phyloP scores from a whole-genome alignment of 306 rosid species.

The Lathyrus tuberosus region DNA sequence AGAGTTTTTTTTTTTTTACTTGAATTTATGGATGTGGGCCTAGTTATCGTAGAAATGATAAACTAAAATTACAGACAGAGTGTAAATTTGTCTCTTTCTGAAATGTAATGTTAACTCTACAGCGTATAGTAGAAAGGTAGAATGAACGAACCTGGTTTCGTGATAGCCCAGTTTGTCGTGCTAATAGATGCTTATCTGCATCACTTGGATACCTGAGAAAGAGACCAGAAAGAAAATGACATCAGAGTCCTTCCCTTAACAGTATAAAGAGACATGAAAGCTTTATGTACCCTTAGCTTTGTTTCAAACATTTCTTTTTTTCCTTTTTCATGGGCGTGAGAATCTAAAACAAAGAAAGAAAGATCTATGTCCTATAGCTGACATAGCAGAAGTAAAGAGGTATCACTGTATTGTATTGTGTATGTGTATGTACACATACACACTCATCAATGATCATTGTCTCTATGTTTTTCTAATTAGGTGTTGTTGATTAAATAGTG shows the following conservation, averaged over 20 bases:
- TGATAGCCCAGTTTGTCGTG: conserved; percentile 90
- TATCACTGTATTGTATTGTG: conserved; percentile 30
- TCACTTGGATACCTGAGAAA: conserved; percentile 98
- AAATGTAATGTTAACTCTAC: not conserved
- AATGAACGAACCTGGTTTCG: conserved; percentile 77
- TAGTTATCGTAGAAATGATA: not conserved
- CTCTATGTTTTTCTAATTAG: not conserved
- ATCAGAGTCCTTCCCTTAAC: conserved; percentile 58
- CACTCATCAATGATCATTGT: not conserved
- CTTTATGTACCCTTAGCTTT: conserved; percentile 52
- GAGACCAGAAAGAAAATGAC: conserved; percentile 74
- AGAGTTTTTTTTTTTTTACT: conserved; percentile 17
- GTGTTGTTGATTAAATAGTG: too few relatives aligned
- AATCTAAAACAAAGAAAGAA: conserved; percentile 55
- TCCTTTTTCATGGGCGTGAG: conserved; percentile 73
- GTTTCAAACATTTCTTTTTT: conserved; percentile 25
- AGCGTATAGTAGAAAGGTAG: conserved; percentile 31
- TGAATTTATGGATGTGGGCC: conserved; percentile 38
- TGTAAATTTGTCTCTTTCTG: conserved; percentile 24
- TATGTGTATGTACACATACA: not conserved
- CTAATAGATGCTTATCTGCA: conserved; percentile 94
- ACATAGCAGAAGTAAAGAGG: conserved; percentile 43
- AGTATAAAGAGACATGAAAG: conserved; percentile 47
- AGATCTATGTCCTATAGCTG: conserved; percentile 48
- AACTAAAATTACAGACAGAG: conserved; percentile 32